Percentiles rank a stretch among this genome's conserved stretches.
These are phyloP conservation scores for Aspergillus fijiensis DNA, from an alignment of 2,329 filamentous ascomycete genomes.

Conservation along the genomic window DNA sequence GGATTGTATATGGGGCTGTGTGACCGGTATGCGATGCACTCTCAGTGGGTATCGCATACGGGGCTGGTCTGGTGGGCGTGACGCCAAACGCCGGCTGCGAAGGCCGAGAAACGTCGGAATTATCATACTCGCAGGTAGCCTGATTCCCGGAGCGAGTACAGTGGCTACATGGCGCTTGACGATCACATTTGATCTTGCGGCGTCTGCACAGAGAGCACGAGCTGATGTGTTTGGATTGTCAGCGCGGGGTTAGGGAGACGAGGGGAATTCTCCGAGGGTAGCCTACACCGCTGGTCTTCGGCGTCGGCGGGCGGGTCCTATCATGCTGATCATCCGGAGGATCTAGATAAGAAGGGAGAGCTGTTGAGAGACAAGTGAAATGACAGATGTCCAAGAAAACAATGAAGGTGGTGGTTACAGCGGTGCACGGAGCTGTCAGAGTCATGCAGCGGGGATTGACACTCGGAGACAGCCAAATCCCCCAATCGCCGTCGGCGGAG, in stretches of 20 bases:
- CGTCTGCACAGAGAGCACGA: slow-evolving; percentile 59
- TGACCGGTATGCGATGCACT: slow-evolving; percentile 1
- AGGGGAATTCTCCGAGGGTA: not conserved
- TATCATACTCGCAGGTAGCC: slow-evolving; percentile 20
- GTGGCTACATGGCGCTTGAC: slow-evolving; percentile 58
- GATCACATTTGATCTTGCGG: slow-evolving; percentile 63
- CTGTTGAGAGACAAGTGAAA: too few relatives aligned
- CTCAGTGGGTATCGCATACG: not conserved
- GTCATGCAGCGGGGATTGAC: not conserved
- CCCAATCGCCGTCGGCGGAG: not conserved
- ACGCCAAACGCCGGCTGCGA: slow-evolving; percentile 2
- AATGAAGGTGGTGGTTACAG: not conserved
- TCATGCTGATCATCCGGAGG: slow-evolving; percentile 16
- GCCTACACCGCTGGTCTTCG: slow-evolving; percentile 49
- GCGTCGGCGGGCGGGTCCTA: slow-evolving; percentile 36
- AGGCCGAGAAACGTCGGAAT: slow-evolving; percentile 2
- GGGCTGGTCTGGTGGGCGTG: not conserved
- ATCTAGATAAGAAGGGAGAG: too few relatives aligned
- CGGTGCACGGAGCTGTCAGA: not conserved
- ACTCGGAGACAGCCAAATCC: not conserved
- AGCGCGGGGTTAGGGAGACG: slow-evolving; percentile 7
- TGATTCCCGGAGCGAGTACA: slow-evolving; percentile 49
- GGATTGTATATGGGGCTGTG: not conserved
- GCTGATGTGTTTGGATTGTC: slow-evolving; percentile 29
- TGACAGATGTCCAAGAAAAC: not conserved